Base-by-base conservation (phyloP, 1,284 basidiomycete genomes). In the Cystodermella granulosa region DNA sequence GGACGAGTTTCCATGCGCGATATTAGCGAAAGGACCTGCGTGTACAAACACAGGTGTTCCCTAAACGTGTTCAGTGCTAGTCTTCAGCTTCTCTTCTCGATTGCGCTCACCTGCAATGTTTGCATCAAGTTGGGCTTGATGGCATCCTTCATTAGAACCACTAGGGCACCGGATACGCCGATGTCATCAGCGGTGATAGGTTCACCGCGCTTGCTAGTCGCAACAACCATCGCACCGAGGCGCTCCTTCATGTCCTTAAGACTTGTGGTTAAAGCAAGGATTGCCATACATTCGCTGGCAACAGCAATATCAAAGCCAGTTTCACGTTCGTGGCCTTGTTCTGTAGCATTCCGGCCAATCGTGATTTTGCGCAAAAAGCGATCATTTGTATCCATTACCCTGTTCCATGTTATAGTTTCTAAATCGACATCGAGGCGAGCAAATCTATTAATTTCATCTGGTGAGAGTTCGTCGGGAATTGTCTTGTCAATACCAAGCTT, bases 81-180 rank as follows among this genome's bases (percentile, higher is more conserved):
- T 34, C 6, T 16, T 13, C 17, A 40, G 14, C 15, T n/a, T n/a
- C n/a, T n/a, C n/a, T n/a, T n/a, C n/a, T n/a, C n/a, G 1, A 18
- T 35, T 48, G 24, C 22, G 46, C 63, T 46, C 57, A 78, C 81
- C 72, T 98, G 91, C 41, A 98, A 76, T 7, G 95, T 96, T 70
- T 98, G 95, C 95, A 98, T 98, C 55, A 98, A 70, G 63, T 97
- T 98, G 17, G 95, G 95, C 75, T 98, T 98, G 75, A 98, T 95
- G 17, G 96, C 91, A 62, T 98, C 95, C 76, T 98, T 98, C 87
- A 98, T 91, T 50, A 98, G 78, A 41, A 98, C 95, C 14, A 96
- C 90, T 51, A 98, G 82, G 46, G 95, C 95, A 52, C 95, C 95
- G 53, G 92, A 89, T 57, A 91, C 91, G 57, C 95, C 95, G 50